Evolutionary conservation across 495 filamentous ascomycete species (phyloP).

Genomic region (Tetracladium marchalianum): DNA sequence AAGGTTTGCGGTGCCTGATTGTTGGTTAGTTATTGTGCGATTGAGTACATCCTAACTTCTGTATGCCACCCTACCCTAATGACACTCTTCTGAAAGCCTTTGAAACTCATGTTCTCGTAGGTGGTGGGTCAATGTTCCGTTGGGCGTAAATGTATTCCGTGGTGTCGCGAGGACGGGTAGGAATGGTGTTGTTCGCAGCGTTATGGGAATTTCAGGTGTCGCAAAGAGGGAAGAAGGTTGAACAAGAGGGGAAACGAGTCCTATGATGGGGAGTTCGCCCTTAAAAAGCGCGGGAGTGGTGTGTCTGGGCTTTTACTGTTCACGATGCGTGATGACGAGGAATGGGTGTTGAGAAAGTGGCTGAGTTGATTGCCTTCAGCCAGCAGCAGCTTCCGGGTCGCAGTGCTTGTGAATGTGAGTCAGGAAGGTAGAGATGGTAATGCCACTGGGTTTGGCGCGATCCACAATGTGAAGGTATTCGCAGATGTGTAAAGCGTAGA

Average conservation of each 20-base stretch:
- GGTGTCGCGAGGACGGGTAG: no score
- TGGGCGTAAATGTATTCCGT: no score
- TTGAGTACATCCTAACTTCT: constrained; percentile 5
- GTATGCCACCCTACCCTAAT: constrained; percentile 50
- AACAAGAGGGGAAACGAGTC: no score
- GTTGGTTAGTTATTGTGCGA: constrained; percentile 15
- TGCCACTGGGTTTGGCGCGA: no score
- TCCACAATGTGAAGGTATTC: constrained; percentile 3
- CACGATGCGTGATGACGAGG: constrained; percentile 14
- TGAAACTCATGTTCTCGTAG: constrained; percentile 72
- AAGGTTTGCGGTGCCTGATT: constrained; percentile 78
- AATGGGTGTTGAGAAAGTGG: constrained; percentile 6
- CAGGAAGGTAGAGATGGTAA: no score
- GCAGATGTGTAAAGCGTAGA: constrained; percentile 5
- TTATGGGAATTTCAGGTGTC: no score
- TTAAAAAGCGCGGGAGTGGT: constrained; percentile 7
- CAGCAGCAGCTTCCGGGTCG: background rate
- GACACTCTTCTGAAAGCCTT: constrained; percentile 86
- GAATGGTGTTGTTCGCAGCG: no score
- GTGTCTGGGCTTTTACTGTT: no score
- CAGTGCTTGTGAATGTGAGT: no score
- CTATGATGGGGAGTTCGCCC: no score
- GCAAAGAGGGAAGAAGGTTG: no score
- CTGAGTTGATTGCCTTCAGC: constrained; percentile 7
- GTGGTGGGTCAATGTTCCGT: background rate